A percentile compares a stretch with the other conserved stretches of the same genome.
These are phyloP conservation scores for Phytophthora kernoviae DNA, from an alignment of 352 stramenopile species.

Conservation along the genomic window DNA sequence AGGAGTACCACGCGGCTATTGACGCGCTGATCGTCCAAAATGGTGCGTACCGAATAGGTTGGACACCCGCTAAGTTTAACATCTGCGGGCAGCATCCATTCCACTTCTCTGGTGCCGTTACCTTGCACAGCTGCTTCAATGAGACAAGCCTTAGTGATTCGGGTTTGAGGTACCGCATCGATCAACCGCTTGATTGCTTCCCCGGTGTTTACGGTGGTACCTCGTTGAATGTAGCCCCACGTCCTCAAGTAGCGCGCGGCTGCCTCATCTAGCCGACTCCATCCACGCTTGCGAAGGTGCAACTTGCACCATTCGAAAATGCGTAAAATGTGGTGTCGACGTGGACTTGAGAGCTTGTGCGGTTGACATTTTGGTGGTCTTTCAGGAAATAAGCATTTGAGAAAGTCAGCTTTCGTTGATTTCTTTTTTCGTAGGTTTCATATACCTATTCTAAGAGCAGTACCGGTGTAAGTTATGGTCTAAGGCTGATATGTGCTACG, in stretches of 20 bases:
- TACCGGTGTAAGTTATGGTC: neutral
- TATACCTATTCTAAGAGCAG: no score
- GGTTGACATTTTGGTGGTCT: neutral
- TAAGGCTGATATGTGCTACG: neutral
- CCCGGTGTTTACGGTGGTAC: neutral
- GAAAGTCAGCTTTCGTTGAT: no score
- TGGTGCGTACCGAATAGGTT: slow-evolving; percentile 6
- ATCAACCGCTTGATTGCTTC: neutral
- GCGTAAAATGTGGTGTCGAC: slow-evolving; percentile 3
- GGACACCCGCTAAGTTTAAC: neutral
- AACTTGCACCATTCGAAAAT: slow-evolving; percentile 11
- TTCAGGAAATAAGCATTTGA: no score
- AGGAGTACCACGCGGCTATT: neutral
- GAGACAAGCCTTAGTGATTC: slow-evolving; percentile 9
- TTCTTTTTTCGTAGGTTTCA: no score
- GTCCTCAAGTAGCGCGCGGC: no score
- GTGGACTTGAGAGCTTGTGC: neutral
- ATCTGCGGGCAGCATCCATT: slow-evolving; percentile 2
- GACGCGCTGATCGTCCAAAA: neutral
- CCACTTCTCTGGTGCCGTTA: neutral
- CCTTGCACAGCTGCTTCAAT: neutral
- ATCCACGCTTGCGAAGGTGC: slow-evolving; percentile 5
- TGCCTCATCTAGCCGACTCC: slow-evolving; percentile 4
- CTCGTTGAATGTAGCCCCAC: slow-evolving; percentile 1
- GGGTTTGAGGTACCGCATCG: neutral